Evolutionary conservation across 2,329 filamentous ascomycete genomes (phyloP).

Genomic region (Westerdykella sp.): DNA sequence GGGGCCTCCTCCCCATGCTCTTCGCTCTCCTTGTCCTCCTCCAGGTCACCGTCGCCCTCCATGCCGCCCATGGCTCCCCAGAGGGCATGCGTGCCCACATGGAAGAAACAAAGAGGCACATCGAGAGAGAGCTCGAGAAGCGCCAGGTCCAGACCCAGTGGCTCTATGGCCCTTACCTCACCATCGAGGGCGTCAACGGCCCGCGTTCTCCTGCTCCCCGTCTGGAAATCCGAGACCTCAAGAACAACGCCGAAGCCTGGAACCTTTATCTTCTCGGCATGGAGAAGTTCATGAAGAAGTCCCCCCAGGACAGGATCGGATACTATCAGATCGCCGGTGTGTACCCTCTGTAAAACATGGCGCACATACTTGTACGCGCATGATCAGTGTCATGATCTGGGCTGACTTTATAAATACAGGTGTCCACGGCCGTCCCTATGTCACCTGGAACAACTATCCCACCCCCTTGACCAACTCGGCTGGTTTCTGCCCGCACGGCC

Average conservation of each 20-base stretch:
- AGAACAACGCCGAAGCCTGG: slow-evolving; percentile 58
- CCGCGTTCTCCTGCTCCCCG: slow-evolving; percentile 40
- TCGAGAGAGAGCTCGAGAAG: slow-evolving; percentile 12
- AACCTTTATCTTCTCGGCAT: slow-evolving; percentile 72
- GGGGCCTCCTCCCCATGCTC: slow-evolving; percentile 28
- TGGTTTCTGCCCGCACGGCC: slow-evolving; percentile 73
- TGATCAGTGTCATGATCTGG: not conserved
- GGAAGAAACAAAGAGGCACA: slow-evolving; percentile 12
- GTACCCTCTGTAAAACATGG: slow-evolving; percentile 13
- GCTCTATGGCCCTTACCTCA: slow-evolving; percentile 10
- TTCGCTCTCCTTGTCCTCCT: slow-evolving; percentile 29
- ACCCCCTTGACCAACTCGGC: slow-evolving; percentile 42
- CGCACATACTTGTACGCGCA: not conserved
- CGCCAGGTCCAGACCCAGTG: slow-evolving; percentile 6
- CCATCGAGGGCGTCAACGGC: slow-evolving; percentile 25
- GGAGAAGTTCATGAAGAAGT: slow-evolving; percentile 61
- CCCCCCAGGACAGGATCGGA: slow-evolving; percentile 60
- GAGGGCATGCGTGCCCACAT: slow-evolving; percentile 19
- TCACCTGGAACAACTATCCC: slow-evolving; percentile 47
- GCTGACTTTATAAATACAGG: slow-evolving; percentile 41
- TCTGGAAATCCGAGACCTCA: slow-evolving; percentile 62
- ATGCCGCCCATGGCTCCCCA: slow-evolving; percentile 17
- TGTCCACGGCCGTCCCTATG: slow-evolving; percentile 71
- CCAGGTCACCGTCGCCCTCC: slow-evolving; percentile 27
- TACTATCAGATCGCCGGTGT: slow-evolving; percentile 73